These are phyloP conservation scores for Musa troglodytarum DNA, from an alignment of 176 grass and related monocot species.

Conservation along the genomic window DNA sequence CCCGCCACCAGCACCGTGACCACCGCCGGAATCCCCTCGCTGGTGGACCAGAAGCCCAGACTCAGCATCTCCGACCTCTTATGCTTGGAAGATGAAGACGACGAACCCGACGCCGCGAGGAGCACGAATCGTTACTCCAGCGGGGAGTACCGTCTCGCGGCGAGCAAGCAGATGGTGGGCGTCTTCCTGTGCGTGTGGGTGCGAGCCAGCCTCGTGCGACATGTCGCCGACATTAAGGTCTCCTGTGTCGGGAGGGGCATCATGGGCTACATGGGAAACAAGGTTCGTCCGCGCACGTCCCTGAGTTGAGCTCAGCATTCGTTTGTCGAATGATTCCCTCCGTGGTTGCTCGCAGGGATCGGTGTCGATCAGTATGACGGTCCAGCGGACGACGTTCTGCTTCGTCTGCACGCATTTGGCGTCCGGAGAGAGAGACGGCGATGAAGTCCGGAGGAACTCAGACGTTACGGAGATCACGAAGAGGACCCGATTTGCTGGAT, in stretches of 20 bases:
- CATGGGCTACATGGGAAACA: conserved; percentile 97
- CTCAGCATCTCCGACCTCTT: conserved; percentile 39
- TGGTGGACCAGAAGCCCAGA: conserved; percentile 3
- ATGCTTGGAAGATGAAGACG: conserved; percentile 21
- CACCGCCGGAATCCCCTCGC: neutral
- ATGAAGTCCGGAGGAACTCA: conserved; percentile 61
- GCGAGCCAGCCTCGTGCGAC: conserved; percentile 31
- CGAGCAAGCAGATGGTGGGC: conserved; percentile 88
- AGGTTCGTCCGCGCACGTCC: conserved; percentile 25
- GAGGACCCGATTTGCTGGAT: conserved; percentile 41
- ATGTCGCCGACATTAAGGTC: conserved; percentile 37
- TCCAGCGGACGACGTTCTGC: conserved; percentile 53
- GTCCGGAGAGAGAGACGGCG: conserved; percentile 84
- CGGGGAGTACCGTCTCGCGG: conserved; percentile 33
- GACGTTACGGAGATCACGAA: conserved; percentile 64
- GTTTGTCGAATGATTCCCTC: neutral
- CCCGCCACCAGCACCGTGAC: neutral
- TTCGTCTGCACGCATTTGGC: conserved; percentile 91
- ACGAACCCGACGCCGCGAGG: neutral
- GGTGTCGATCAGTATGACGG: conserved; percentile 73
- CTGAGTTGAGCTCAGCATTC: neutral
- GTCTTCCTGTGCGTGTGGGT: conserved; percentile 90
- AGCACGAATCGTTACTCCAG: conserved; percentile 23
- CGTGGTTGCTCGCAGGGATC: conserved; percentile 35
- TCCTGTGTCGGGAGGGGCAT: conserved; percentile 67